phyloP scores from a whole-genome alignment of 257 asterid species.

The Solanum peruvianum region DNA sequence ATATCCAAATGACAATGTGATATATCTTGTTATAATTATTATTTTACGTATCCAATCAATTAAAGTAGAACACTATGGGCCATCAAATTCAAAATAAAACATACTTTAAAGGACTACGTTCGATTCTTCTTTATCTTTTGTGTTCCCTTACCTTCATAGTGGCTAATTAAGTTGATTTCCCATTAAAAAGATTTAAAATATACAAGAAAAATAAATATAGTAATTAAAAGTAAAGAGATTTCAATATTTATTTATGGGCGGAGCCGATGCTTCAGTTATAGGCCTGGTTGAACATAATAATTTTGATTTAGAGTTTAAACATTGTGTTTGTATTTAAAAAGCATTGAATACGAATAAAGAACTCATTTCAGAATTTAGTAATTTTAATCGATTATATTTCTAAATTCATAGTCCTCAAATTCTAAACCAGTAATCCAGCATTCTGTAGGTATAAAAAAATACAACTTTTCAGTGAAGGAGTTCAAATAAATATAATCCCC shows the following conservation, averaged over 20 bases:
- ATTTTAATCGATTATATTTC: neutral
- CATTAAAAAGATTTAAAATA: neutral
- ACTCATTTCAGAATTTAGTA: neutral
- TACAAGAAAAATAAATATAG: neutral
- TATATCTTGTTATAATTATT: neutral
- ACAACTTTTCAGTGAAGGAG: neutral
- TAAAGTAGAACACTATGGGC: neutral
- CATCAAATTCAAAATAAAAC: neutral
- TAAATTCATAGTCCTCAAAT: neutral
- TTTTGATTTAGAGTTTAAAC: neutral
- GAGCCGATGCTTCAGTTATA: neutral
- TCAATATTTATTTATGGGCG: neutral
- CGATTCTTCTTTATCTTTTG: neutral
- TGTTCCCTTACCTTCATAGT: neutral
- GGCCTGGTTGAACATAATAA: rapidly evolving
- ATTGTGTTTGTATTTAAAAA: neutral
- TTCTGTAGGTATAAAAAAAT: too few species aligned
- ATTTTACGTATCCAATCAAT: neutral
- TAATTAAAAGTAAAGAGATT: neutral
- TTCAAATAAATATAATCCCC: neutral
- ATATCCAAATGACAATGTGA: neutral
- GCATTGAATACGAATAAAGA: neutral
- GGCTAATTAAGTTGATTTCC: neutral
- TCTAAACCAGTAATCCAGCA: neutral
- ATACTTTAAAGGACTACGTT: neutral